These are phyloP conservation scores for Epichloe bromicola DNA, from an alignment of 2,329 filamentous ascomycete species.

Conservation along the genomic window DNA sequence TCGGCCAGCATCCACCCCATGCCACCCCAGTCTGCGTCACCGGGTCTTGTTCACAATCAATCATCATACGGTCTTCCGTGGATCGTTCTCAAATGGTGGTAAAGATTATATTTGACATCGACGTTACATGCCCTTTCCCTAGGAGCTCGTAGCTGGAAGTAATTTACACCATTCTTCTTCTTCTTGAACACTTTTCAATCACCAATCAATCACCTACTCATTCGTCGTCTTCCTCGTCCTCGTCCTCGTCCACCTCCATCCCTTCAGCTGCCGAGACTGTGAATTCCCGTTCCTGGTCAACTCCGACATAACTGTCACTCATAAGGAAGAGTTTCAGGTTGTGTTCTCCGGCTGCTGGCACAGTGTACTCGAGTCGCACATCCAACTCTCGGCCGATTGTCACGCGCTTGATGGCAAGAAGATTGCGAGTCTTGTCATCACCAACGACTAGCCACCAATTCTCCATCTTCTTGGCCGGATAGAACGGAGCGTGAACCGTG, in stretches of 20 bases:
- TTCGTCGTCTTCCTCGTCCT: conserved; percentile 53
- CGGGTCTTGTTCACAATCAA: too few species aligned
- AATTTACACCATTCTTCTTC: background rate
- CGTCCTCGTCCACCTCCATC: conserved; percentile 88
- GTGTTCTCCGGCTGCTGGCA: conserved; percentile 73
- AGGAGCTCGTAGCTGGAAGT: background rate
- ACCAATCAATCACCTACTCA: conserved; percentile 8
- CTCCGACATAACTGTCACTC: conserved; percentile 92
- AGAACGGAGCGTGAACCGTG: conserved; percentile 90
- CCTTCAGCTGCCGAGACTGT: conserved; percentile 76
- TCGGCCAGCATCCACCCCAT: too few species aligned
- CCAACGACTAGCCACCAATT: conserved; percentile 98
- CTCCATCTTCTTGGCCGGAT: conserved; percentile 81
- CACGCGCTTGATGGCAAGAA: conserved; percentile 89
- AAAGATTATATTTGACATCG: background rate
- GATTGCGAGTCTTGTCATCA: conserved; percentile 74
- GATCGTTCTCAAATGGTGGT: background rate
- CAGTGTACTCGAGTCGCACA: conserved; percentile 74
- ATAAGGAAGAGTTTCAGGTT: conserved; percentile 87
- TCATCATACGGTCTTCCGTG: background rate
- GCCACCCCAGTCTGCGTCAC: too few species aligned
- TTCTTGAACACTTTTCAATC: too few species aligned
- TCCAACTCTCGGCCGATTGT: conserved; percentile 71
- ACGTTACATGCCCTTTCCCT: background rate
- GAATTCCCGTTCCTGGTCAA: conserved; percentile 91